Evolutionary conservation across 164 flowering plant species (phyloP), one percentile per base, ranked within the genome.

Genomic region (Aristolochia californica): DNA sequence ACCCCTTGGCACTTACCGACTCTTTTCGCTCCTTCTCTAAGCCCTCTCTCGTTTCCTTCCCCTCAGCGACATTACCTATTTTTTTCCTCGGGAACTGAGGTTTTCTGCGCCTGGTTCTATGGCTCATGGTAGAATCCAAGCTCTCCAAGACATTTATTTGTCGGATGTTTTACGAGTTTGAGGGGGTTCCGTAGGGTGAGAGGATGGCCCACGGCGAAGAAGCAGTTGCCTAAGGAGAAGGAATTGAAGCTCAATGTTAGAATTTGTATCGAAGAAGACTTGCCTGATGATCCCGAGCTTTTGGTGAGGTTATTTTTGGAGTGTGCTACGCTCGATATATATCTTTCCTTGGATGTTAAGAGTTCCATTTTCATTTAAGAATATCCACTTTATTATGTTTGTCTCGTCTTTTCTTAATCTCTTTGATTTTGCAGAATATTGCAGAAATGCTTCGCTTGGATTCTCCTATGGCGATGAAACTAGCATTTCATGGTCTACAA

Each of bases 391-490:
- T 34, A 12, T 34, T 34, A 34, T 34, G 40, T 9, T 34, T 34
- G 40, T 34, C 7, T 9, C 10, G 40, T 34, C 7, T 34, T 34
- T 34, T 34, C 1, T 5, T 34, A 0, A 5, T 34, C 47, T 57
- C 27, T 30, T 1, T 9, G 15, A 25, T 44, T 34, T 26, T 74
- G 68, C 73, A 93, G 99, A 80, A 65, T 72, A 90, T 90, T 63
- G 87, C 91, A 25, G 96, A 94, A 71, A 63, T 90, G 77, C 81
- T 87, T 10, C 84, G 86, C 14, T 67, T 90, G 24, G 82, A 94
- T 83, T 96, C 76, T 50, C 89, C 97, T 16, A 83, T 75, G 85
- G 93, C 93, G 2, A 83, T 94, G 93, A 94, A 94, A 74, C 58
- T 76, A 27, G 95, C 93, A 20, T 83, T 94, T 63, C 90, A 86